Conservation (phyloP, 2,329 filamentous ascomycete genomes). For the Xylariaceae sp. region DNA sequence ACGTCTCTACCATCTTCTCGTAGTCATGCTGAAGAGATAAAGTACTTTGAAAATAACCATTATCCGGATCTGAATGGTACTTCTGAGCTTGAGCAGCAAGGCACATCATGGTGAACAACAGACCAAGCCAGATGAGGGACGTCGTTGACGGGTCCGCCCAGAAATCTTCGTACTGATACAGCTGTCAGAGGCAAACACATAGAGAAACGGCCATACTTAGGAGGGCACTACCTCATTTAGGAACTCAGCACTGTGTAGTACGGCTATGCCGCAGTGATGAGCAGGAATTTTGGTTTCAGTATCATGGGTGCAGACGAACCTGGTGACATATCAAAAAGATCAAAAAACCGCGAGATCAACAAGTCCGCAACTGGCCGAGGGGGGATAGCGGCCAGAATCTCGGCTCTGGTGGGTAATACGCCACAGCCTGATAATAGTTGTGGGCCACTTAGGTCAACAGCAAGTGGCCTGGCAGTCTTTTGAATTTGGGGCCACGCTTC, state of each 20-base stretch:
- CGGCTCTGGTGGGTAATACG: constrained; percentile 20
- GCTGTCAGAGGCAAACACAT: too few species aligned
- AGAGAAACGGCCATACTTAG: too few species aligned
- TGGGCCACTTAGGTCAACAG: constrained; percentile 14
- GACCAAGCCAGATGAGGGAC: constrained; percentile 42
- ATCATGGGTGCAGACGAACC: too few species aligned
- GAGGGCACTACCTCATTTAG: constrained; percentile 24
- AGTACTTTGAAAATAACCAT: background rate
- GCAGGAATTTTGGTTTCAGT: too few species aligned
- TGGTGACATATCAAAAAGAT: constrained; percentile 27
- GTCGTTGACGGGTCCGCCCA: constrained; percentile 36
- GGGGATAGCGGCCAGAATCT: constrained; percentile 35
- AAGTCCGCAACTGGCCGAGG: constrained; percentile 32
- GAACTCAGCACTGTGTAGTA: constrained; percentile 31
- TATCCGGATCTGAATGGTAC: constrained; percentile 1
- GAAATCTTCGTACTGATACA: constrained; percentile 39
- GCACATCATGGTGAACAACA: constrained; percentile 44
- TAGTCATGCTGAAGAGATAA: background rate
- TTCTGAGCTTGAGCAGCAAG: constrained; percentile 29
- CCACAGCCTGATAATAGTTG: constrained; percentile 33
- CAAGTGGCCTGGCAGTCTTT: too few species aligned
- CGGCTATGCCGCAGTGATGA: constrained; percentile 13
- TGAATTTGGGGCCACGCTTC: constrained; percentile 10
- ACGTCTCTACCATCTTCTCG: constrained; percentile 10
- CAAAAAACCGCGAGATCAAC: constrained; percentile 37